Conservation (phyloP, 192 early-diverging fungal species). For the Gorgonomyces haynaldii region DNA sequence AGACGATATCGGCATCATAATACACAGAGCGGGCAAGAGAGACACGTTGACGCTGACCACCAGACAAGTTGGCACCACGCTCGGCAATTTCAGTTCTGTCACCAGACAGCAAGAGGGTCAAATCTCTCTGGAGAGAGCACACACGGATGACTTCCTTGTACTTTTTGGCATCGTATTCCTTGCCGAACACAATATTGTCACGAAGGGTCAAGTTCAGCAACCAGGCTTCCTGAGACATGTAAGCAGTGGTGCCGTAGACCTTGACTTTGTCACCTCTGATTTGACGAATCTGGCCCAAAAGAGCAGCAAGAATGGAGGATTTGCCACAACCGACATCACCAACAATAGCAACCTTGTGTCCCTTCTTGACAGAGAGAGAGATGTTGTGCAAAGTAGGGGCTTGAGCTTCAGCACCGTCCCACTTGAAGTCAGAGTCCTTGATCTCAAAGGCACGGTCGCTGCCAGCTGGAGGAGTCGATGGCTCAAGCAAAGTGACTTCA, state of each 20-base stretch:
- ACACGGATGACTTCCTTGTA: conserved; percentile 53
- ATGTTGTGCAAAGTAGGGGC: conserved; percentile 33
- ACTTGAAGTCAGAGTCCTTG: conserved; percentile 40
- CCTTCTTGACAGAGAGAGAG: conserved; percentile 34
- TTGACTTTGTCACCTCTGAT: conserved; percentile 24
- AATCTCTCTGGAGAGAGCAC: conserved; percentile 51
- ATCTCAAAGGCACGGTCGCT: conserved; percentile 17
- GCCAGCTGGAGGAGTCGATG: conserved; percentile 13
- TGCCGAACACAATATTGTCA: conserved; percentile 73
- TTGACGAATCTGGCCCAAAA: conserved; percentile 53
- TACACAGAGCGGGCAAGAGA: conserved; percentile 41
- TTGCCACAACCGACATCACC: conserved; percentile 62
- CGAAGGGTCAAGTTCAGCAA: conserved; percentile 58
- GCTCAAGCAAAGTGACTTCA: conserved; percentile 32
- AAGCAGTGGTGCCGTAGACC: conserved; percentile 46
- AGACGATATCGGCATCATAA: conserved; percentile 50
- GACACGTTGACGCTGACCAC: conserved; percentile 59
- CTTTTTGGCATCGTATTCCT: conserved; percentile 33
- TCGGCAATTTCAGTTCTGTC: conserved; percentile 64
- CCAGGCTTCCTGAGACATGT: conserved; percentile 61
- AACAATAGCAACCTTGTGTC: conserved; percentile 44
- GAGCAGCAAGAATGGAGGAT: conserved; percentile 53
- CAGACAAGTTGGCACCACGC: conserved; percentile 56
- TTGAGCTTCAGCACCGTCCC: conserved; percentile 36
- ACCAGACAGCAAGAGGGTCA: conserved; percentile 45